A percentile compares a stretch with the other conserved stretches of the same genome.
Evolutionary conservation across 805 yeast genomes (phyloP).

Genomic region (Cyberlindnera bimundalis): DNA sequence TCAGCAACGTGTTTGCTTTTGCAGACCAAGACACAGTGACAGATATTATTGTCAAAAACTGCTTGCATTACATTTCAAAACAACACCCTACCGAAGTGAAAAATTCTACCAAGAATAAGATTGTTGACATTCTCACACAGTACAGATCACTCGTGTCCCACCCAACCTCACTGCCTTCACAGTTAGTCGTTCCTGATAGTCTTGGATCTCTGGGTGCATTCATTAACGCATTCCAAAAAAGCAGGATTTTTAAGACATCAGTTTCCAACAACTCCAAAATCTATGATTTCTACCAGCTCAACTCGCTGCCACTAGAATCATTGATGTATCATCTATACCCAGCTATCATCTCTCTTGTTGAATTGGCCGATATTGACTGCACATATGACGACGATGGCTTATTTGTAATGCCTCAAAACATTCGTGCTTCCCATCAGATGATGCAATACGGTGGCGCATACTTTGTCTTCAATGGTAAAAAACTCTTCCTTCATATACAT

Average conservation of each 20-base stretch:
- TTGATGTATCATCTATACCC: constrained; percentile 75
- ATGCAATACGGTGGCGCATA: constrained; percentile 71
- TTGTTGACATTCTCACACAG: constrained; percentile 54
- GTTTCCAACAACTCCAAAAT: constrained; percentile 62
- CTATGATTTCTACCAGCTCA: constrained; percentile 45
- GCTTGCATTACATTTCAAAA: constrained; percentile 36
- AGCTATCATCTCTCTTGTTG: constrained; percentile 69
- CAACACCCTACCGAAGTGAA: constrained; percentile 47
- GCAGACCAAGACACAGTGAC: constrained; percentile 71
- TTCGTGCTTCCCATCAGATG: constrained; percentile 40
- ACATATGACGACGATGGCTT: constrained; percentile 38
- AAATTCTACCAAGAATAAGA: constrained; percentile 48
- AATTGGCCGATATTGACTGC: constrained; percentile 56
- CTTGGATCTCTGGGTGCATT: constrained; percentile 67
- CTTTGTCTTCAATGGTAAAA: constrained; percentile 65
- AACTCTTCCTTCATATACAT: constrained; percentile 63
- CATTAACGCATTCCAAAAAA: constrained; percentile 65
- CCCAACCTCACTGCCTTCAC: constrained; percentile 47
- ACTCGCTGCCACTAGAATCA: constrained; percentile 50
- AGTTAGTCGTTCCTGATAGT: constrained; percentile 78
- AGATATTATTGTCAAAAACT: constrained; percentile 51
- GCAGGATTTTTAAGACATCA: constrained; percentile 50
- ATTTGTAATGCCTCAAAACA: constrained; percentile 48
- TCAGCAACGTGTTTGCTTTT: constrained; percentile 71
- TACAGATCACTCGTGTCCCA: constrained; percentile 49